These are phyloP conservation scores for Ceratocystis harringtonii DNA, from an alignment of 2,329 filamentous ascomycete genomes.

Conservation along the genomic window DNA sequence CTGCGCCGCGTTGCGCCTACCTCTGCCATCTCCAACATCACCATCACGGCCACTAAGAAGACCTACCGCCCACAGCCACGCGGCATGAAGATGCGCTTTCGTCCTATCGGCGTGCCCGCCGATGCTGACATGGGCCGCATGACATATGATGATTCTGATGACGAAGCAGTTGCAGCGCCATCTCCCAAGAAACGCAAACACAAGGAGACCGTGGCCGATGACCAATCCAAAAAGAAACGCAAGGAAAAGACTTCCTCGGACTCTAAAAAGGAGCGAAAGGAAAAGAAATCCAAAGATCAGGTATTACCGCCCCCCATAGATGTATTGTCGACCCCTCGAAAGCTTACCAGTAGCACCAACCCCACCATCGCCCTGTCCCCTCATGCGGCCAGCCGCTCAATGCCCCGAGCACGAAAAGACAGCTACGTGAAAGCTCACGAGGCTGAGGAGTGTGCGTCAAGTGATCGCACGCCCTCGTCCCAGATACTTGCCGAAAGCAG, in stretches of 20 bases:
- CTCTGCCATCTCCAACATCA: slow-evolving; percentile 3
- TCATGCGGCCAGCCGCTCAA: not conserved
- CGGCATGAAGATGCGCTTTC: slow-evolving; percentile 51
- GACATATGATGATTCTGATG: slow-evolving; percentile 14
- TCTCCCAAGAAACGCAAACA: slow-evolving; percentile 17
- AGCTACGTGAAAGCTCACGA: not conserved
- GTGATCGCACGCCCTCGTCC: not conserved
- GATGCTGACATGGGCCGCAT: slow-evolving; percentile 30
- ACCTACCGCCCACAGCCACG: slow-evolving; percentile 49
- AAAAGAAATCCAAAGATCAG: slow-evolving; percentile 16
- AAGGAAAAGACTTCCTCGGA: slow-evolving; percentile 13
- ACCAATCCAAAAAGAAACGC: slow-evolving; percentile 16
- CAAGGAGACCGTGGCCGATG: not conserved
- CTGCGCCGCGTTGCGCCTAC: slow-evolving; percentile 12
- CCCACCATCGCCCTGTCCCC: not conserved
- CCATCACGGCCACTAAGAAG: slow-evolving; percentile 20
- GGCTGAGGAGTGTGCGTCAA: not conserved
- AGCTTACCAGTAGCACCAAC: not conserved
- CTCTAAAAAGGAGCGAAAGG: slow-evolving; percentile 15
- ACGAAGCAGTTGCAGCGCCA: slow-evolving; percentile 6
- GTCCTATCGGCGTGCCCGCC: slow-evolving; percentile 42
- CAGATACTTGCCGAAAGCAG: not conserved
- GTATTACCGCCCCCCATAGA: slow-evolving; percentile 4
- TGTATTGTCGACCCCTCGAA: not conserved
- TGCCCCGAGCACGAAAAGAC: not conserved